phyloP scores from a whole-genome alignment of 2,329 filamentous ascomycete species.

The Truncatella angustata region DNA sequence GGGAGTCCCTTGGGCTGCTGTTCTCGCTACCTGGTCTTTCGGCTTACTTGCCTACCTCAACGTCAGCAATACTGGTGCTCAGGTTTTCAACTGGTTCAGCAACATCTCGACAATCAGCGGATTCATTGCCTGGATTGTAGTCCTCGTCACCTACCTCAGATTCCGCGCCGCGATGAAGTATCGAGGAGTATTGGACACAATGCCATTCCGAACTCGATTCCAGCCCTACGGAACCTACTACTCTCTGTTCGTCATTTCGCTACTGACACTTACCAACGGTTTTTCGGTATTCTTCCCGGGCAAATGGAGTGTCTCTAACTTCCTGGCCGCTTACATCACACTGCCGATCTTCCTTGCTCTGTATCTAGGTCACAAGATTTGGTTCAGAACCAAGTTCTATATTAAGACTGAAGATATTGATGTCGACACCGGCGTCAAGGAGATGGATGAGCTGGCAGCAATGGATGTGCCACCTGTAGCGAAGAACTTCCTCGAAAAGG shows the following conservation, averaged over 20 bases:
- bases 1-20: slow-evolving; percentile 58
- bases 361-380: slow-evolving; percentile 60
- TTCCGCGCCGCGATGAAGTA: slow-evolving; percentile 55
- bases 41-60: slow-evolving; percentile 70
- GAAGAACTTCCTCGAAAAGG: slow-evolving; percentile 49
- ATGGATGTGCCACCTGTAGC: slow-evolving; percentile 45
- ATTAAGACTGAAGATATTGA: slow-evolving; percentile 51
- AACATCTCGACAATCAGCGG: slow-evolving; percentile 66
- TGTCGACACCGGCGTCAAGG: slow-evolving; percentile 55
- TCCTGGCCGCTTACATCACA: slow-evolving; percentile 64
- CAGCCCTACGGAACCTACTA: slow-evolving; percentile 66
- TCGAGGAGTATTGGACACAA: slow-evolving; percentile 46
- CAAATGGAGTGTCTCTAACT: slow-evolving; percentile 61
- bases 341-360: slow-evolving; percentile 59
- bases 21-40: slow-evolving; percentile 56
- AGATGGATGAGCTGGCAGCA: slow-evolving; percentile 58
- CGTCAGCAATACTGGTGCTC: slow-evolving; percentile 57
- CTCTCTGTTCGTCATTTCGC: slow-evolving; percentile 53
- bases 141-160: slow-evolving; percentile 57
- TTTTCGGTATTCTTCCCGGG: slow-evolving; percentile 71
- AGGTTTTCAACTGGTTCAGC: slow-evolving; percentile 70
- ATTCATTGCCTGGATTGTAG: slow-evolving; percentile 59
- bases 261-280: slow-evolving; percentile 72
- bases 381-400: slow-evolving; percentile 40
- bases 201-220: slow-evolving; percentile 51